Conservation (phyloP, 148 eudicot genomes). For the Rhododendron vialii region DNA sequence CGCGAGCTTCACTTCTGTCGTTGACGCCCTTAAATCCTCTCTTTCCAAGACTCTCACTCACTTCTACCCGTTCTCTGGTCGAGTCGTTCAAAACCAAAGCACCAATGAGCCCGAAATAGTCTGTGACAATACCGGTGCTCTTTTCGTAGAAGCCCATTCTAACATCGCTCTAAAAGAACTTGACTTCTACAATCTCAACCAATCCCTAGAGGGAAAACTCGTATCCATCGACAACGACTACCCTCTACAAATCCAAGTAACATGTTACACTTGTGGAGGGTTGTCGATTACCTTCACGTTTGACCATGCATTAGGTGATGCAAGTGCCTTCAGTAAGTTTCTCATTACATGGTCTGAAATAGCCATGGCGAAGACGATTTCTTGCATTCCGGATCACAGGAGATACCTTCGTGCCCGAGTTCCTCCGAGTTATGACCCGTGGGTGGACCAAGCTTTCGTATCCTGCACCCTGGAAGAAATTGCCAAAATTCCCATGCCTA, state of each 20-base stretch:
- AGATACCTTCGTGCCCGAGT: slow-evolving; percentile 20
- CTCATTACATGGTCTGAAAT: slow-evolving; percentile 31
- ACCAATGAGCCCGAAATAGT: slow-evolving; percentile 31
- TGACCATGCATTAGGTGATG: slow-evolving; percentile 36
- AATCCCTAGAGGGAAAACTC: slow-evolving; percentile 27
- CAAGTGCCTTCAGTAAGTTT: slow-evolving; percentile 32
- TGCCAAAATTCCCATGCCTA: slow-evolving; percentile 17
- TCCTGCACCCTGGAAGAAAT: slow-evolving; percentile 33
- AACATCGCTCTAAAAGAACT: slow-evolving; percentile 24
- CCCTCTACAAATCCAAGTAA: slow-evolving; percentile 26
- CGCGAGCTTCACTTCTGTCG: neutral
- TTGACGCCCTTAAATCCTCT: slow-evolving; percentile 18
- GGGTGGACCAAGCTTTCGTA: slow-evolving; percentile 27
- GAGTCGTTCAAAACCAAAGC: slow-evolving; percentile 18
- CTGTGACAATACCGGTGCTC: slow-evolving; percentile 35
- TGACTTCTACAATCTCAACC: slow-evolving; percentile 27
- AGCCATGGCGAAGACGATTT: slow-evolving; percentile 11
- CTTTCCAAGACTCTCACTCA: slow-evolving; percentile 22
- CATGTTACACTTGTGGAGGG: slow-evolving; percentile 22
- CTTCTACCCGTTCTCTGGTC: slow-evolving; percentile 34
- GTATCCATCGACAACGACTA: slow-evolving; percentile 9
- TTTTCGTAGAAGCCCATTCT: slow-evolving; percentile 26
- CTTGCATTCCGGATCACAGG: slow-evolving; percentile 25
- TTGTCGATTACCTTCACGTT: slow-evolving; percentile 29
- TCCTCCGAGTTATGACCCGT: slow-evolving; percentile 23